Evolutionary conservation across 2,329 filamentous ascomycete species (phyloP).

Genomic region (Ceratocystis papillata): DNA sequence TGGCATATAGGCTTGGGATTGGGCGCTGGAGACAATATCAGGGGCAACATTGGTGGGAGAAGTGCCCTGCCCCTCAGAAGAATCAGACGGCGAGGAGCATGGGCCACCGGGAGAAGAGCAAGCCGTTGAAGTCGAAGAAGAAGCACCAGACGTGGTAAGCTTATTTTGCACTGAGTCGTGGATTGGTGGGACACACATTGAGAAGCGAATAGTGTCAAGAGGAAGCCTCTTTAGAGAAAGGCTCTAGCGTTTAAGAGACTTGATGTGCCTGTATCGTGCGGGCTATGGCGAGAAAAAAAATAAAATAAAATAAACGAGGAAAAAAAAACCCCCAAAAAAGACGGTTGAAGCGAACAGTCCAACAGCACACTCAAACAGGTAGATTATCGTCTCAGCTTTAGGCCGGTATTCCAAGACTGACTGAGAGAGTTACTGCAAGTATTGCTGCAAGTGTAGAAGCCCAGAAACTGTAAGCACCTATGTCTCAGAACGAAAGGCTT

Average conservation of each 20-base stretch:
- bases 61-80: neutral
- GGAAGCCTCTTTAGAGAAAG: neutral
- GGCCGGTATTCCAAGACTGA: neutral
- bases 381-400: neutral
- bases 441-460: neutral
- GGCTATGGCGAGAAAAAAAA: neutral
- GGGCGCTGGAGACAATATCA: neutral
- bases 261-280: neutral
- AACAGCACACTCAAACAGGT: neutral
- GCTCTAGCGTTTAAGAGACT: neutral
- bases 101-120: neutral
- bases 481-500: neutral
- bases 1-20: neutral
- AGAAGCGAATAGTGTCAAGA: neutral
- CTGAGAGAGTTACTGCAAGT: neutral
- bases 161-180: slow-evolving; percentile 16
- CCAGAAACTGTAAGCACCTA: neutral
- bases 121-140: neutral
- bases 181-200: slow-evolving; percentile 21
- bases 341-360: neutral
- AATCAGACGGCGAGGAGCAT: neutral
- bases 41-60: neutral
- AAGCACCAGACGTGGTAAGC: neutral
- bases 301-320: no score
- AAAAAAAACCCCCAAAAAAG: neutral